A percentile compares a stretch with the other conserved stretches of the same genome.
phyloP scores from a whole-genome alignment of 768 basidiomycete genomes.

The Multifurca ochricompacta region DNA sequence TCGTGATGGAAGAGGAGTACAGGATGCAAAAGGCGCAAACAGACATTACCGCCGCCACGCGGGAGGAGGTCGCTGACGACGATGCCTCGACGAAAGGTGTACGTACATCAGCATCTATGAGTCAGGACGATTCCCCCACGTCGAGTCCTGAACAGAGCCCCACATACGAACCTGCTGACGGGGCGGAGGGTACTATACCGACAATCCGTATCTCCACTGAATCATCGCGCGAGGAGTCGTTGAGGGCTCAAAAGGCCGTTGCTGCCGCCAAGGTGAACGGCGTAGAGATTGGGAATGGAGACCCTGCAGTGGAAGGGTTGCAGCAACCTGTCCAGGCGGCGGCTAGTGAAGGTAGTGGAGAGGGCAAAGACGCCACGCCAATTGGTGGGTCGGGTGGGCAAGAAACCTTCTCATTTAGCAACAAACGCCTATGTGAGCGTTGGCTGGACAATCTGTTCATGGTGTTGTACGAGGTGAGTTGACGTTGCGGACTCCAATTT shows the following conservation, averaged over 20 bases:
- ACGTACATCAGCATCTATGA: conserved; percentile 30
- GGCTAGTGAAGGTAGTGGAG: conserved; percentile 26
- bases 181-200: conserved; percentile 35
- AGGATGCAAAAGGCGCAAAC: conserved; percentile 86
- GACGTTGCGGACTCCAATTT: not conserved
- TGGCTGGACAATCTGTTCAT: conserved; percentile 99
- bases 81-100: conserved; percentile 66
- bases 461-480: conserved; percentile 87
- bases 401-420: conserved; percentile 85
- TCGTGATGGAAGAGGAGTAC: conserved; percentile 99
- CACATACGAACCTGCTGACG: conserved; percentile 24
- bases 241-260: conserved; percentile 34
- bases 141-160: conserved; percentile 18
- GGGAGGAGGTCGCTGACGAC: conserved; percentile 42
- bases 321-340: conserved; percentile 41
- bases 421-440: conserved; percentile 92
- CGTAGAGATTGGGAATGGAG: conserved; percentile 31
- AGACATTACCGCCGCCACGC: conserved; percentile 45
- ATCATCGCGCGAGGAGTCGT: conserved; percentile 40
- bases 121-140: conserved; percentile 22
- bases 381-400: conserved; percentile 24
- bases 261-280: conserved; percentile 32
- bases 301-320: conserved; percentile 25
- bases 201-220: conserved; percentile 55
- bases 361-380: conserved; percentile 23